These are phyloP conservation scores for Diplodia corticola DNA, from an alignment of 2,329 filamentous ascomycete genomes.

Conservation along the genomic window DNA sequence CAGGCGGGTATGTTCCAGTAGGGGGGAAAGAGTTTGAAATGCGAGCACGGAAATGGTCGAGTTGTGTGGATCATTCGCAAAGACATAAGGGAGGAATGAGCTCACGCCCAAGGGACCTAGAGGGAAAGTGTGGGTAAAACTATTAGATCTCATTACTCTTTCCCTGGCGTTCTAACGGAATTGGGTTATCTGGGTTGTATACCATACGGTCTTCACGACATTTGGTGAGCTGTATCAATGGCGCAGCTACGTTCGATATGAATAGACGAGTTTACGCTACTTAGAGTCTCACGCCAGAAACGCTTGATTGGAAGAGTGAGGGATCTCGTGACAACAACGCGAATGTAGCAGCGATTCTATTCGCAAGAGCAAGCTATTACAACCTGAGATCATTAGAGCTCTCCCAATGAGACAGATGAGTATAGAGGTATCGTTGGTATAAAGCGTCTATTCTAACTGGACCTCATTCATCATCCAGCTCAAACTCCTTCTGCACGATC, in stretches of 20 bases:
- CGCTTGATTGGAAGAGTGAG: neutral
- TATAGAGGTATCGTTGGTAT: neutral
- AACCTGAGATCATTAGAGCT: neutral
- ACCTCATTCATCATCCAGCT: neutral
- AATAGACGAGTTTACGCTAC: neutral
- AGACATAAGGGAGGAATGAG: too few species aligned
- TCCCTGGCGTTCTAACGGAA: neutral
- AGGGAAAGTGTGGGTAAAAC: neutral
- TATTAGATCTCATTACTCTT: neutral
- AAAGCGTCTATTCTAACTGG: neutral
- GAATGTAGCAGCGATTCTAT: too few species aligned
- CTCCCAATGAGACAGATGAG: neutral
- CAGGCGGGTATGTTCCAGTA: slow-evolving; percentile 13
- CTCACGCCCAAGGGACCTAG: neutral
- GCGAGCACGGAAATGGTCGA: too few species aligned
- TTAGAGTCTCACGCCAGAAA: neutral
- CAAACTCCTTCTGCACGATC: neutral
- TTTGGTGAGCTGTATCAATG: neutral
- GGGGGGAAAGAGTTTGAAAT: neutral
- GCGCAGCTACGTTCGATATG: neutral
- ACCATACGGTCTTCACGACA: neutral
- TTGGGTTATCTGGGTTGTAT: neutral
- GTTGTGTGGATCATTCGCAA: too few species aligned
- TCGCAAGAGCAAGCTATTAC: neutral
- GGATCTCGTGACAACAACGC: too few species aligned